These are phyloP conservation scores for Penicillium simplicissimum DNA, from an alignment of 495 filamentous ascomycete genomes.

Conservation along the genomic window DNA sequence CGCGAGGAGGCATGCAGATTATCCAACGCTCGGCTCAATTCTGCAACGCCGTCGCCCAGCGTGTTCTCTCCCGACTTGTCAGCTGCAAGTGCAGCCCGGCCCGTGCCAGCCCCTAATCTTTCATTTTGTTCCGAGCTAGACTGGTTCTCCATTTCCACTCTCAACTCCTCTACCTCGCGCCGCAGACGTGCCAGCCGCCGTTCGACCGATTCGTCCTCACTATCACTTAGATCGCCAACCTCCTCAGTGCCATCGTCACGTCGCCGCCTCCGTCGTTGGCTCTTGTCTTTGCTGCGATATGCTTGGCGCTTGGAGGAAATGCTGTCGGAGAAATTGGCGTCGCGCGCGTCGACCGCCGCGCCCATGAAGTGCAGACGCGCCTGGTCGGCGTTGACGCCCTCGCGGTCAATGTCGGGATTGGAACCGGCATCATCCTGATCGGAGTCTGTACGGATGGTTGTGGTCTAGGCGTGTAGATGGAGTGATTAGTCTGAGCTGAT, in stretches of 20 bases:
- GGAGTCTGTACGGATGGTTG: conserved; percentile 65
- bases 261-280: conserved; percentile 56
- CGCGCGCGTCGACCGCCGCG: conserved; percentile 68
- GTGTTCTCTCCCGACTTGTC: conserved; percentile 33
- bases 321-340: conserved; percentile 81
- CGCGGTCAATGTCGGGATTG: conserved; percentile 69
- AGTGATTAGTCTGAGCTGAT: conserved; percentile 20
- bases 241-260: conserved; percentile 55
- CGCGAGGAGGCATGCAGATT: conserved; percentile 50
- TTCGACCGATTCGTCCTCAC: conserved; percentile 70
- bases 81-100: background rate
- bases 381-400: conserved; percentile 69
- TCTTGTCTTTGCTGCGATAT: conserved; percentile 66
- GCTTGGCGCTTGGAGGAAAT: conserved; percentile 75
- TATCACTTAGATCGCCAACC: conserved; percentile 65
- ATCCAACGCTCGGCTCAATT: conserved; percentile 67
- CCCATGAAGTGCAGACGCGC: conserved; percentile 80
- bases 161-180: conserved; percentile 77
- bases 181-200: conserved; percentile 75
- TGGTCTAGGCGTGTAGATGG: conserved; percentile 47
- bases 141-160: conserved; percentile 56
- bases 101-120: background rate
- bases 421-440: conserved; percentile 55
- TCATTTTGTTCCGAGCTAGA: conserved; percentile 16
- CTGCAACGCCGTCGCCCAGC: conserved; percentile 51